Conservation (phyloP, 2,329 filamentous ascomycete genomes). For the Colletotrichum tamarilloi region DNA sequence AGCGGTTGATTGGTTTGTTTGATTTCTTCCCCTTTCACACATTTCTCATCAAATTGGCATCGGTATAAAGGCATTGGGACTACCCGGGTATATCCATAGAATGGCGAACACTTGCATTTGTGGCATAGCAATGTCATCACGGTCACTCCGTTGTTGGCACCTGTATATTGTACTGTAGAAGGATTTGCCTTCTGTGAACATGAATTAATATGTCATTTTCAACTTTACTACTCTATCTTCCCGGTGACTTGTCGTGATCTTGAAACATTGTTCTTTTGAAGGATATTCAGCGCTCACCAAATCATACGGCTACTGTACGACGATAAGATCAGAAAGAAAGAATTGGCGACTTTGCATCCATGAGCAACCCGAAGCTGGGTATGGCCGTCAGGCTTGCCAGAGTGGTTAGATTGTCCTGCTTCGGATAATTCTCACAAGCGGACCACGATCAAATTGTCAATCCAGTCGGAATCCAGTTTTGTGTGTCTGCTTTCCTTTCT, state of each 20-base stretch:
- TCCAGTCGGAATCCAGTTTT: not conserved
- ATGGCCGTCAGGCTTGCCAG: not conserved
- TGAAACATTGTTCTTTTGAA: no score
- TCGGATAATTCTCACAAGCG: not conserved
- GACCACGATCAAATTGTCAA: not conserved
- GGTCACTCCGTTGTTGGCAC: not conserved
- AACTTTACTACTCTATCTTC: not conserved
- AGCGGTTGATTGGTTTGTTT: not conserved
- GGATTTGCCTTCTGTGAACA: not conserved
- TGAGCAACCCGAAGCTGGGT: not conserved
- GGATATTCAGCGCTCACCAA: no score
- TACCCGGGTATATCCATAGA: constrained; percentile 19
- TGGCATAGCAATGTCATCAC: not conserved
- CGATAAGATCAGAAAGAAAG: no score
- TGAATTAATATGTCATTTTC: constrained; percentile 7
- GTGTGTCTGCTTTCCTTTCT: not conserved
- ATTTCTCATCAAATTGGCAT: not conserved
- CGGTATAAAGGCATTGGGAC: not conserved
- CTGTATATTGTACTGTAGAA: not conserved
- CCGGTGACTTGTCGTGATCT: accelerated
- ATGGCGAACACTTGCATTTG: constrained; percentile 7
- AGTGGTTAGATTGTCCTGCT: not conserved
- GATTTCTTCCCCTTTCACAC: not conserved
- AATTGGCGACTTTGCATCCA: accelerated
- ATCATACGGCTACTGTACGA: no score